A percentile compares a stretch with the other conserved stretches of the same genome.
These are phyloP conservation scores for Puccinia triticina DNA, from an alignment of 1,284 basidiomycete species.

Conservation along the genomic window DNA sequence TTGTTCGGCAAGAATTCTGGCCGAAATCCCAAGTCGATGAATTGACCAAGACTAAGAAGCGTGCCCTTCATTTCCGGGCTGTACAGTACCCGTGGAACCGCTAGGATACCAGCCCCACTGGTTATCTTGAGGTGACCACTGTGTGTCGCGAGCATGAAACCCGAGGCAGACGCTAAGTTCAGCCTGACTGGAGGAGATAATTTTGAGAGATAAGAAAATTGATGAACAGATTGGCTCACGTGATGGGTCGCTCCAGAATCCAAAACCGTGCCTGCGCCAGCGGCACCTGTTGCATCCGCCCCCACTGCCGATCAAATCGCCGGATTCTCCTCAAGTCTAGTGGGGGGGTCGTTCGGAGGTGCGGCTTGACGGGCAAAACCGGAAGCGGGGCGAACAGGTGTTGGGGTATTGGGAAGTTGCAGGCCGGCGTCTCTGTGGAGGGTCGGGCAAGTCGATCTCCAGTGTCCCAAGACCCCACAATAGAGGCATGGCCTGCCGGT, in stretches of 20 bases:
- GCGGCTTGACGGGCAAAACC: slow-evolving; percentile 7
- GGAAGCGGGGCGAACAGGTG: slow-evolving; percentile 13
- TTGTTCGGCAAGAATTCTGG: neutral
- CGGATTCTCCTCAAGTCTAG: neutral
- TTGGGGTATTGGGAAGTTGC: neutral
- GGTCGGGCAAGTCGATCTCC: neutral
- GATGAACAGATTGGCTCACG: no score
- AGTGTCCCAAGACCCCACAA: slow-evolving; percentile 1
- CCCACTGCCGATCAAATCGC: neutral
- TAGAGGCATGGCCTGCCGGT: neutral
- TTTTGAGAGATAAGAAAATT: no score
- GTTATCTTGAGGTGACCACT: neutral
- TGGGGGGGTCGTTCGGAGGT: neutral
- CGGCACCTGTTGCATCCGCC: neutral
- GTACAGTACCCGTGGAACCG: neutral
- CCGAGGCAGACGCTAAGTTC: neutral
- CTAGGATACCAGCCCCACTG: neutral
- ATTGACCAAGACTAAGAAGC: slow-evolving; percentile 3
- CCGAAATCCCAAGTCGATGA: neutral
- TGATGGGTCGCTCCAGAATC: neutral
- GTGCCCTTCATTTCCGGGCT: slow-evolving; percentile 21
- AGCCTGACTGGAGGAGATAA: neutral
- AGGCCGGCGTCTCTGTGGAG: slow-evolving; percentile 9
- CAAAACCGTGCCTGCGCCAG: neutral
- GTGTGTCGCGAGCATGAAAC: neutral